phyloP scores from a whole-genome alignment of 305 asterid species.

The Ilex paraguariensis region DNA sequence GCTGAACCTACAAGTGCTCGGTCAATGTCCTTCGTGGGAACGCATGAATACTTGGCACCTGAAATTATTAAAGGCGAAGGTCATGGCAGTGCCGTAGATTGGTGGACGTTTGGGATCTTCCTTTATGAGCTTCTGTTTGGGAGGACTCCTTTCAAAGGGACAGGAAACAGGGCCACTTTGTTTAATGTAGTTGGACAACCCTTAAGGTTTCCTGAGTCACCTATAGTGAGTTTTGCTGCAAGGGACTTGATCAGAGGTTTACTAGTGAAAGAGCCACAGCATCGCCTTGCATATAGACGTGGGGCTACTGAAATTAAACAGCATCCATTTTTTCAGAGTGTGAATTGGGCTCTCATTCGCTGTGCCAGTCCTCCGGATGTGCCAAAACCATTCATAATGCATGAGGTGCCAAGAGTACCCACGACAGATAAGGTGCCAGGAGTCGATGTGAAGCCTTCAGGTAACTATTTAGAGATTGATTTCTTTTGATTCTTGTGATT shows the following conservation, averaged over 20 bases:
- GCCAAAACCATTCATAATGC: constrained; percentile 32
- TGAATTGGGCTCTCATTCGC: constrained; percentile 53
- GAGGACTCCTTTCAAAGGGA: constrained; percentile 50
- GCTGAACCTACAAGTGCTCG: constrained; percentile 58
- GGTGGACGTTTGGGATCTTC: constrained; percentile 60
- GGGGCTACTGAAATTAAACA: constrained; percentile 59
- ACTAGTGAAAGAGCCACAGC: constrained; percentile 54
- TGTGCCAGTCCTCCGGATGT: constrained; percentile 57
- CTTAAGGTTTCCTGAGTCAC: constrained; percentile 46
- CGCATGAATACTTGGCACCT: constrained; percentile 58
- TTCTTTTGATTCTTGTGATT: constrained; percentile 33
- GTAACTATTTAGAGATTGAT: constrained; percentile 53
- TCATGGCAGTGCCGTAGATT: constrained; percentile 58
- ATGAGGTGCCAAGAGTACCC: constrained; percentile 19
- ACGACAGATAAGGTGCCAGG: constrained; percentile 21
- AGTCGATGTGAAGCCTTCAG: constrained; percentile 41
- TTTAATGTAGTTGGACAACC: constrained; percentile 57
- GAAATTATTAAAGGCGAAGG: constrained; percentile 57
- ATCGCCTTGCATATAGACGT: constrained; percentile 50
- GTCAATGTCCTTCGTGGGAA: constrained; percentile 57
- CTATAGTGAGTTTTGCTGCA: constrained; percentile 50
- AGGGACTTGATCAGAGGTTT: constrained; percentile 51
- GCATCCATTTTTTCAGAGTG: constrained; percentile 48
- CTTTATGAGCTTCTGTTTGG: constrained; percentile 50
- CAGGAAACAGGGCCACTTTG: constrained; percentile 47